phyloP scores from a whole-genome alignment of 2,329 filamentous ascomycete species.

The Mycosphaerella sp. region DNA sequence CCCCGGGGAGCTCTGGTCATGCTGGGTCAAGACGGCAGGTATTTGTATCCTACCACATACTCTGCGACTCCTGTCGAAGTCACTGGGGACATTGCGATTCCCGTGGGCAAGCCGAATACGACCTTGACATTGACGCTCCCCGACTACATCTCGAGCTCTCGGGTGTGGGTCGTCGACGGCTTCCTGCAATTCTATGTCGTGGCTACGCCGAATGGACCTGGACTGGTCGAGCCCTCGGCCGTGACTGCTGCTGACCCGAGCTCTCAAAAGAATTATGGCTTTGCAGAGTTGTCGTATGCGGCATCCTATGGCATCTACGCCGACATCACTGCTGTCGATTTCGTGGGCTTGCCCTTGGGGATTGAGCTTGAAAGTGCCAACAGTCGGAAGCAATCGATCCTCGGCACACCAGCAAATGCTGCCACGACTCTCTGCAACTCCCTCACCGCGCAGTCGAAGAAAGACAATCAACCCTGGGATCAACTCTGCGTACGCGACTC shows the following conservation, averaged over 20 bases:
- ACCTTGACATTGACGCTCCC: conserved; percentile 38
- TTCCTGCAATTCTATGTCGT: conserved; percentile 42
- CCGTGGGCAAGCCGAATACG: conserved; percentile 33
- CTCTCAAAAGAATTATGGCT: conserved; percentile 39
- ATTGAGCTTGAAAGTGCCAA: conserved; percentile 47
- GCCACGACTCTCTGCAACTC: conserved; percentile 49
- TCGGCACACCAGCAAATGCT: conserved; percentile 53
- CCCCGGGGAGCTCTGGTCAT: conserved; percentile 38
- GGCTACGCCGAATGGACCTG: conserved; percentile 29
- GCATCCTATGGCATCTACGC: conserved; percentile 41
- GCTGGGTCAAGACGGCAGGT: conserved; percentile 35
- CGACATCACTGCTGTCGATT: conserved; percentile 35
- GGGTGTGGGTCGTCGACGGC: conserved; percentile 44
- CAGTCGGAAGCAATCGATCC: conserved; percentile 44
- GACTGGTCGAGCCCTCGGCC: conserved; percentile 47
- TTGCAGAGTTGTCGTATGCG: conserved; percentile 42
- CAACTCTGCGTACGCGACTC: conserved; percentile 46
- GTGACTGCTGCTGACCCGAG: conserved; percentile 37
- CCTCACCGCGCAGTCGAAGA: conserved; percentile 48
- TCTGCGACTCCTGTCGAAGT: conserved; percentile 35
- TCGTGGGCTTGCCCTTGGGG: conserved; percentile 42
- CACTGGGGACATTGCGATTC: conserved; percentile 36
- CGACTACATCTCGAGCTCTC: conserved; percentile 38
- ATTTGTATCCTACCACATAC: conserved; percentile 39
- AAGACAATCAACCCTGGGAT: conserved; percentile 56